phyloP scores from a whole-genome alignment of 257 asterid genomes.

The Phtheirospermum japonicum region DNA sequence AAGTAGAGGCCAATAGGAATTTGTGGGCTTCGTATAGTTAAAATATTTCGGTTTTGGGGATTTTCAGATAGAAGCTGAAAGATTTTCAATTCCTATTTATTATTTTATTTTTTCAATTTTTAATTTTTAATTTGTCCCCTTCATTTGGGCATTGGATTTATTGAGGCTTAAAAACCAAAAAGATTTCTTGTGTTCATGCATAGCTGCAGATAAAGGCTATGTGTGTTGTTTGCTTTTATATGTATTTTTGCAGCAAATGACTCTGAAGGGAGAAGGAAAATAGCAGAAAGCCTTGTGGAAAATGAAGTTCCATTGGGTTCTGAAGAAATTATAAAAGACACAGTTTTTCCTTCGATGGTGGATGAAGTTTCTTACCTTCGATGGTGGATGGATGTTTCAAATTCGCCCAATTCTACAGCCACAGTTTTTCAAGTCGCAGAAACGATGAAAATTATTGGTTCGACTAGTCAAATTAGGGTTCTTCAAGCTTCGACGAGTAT shows the following conservation, averaged over 20 bases:
- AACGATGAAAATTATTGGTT: too few species aligned
- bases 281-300: slow-evolving; percentile 33
- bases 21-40: not conserved
- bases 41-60: slow-evolving; percentile 5
- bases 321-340: slow-evolving; percentile 30
- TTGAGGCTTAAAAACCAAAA: slow-evolving; percentile 12
- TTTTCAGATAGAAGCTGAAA: slow-evolving; percentile 26
- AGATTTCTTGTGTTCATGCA: slow-evolving; percentile 32
- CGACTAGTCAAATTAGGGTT: too few species aligned
- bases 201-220: slow-evolving; percentile 37
- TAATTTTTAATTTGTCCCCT: not conserved
- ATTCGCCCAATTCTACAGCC: too few species aligned
- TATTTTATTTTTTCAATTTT: too few species aligned
- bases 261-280: slow-evolving; percentile 53
- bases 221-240: slow-evolving; percentile 41
- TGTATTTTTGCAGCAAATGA: slow-evolving; percentile 47
- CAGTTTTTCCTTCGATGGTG: too few species aligned
- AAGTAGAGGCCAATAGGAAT: slow-evolving; percentile 19
- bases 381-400: too few species aligned
- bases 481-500: too few species aligned
- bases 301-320: slow-evolving; percentile 26
- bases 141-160: slow-evolving; percentile 22
- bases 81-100: slow-evolving; percentile 6
- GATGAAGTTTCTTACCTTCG: too few species aligned
- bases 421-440: too few species aligned